phyloP scores from a whole-genome alignment of 2,329 filamentous ascomycete species.

The Aspergillus bombycis region DNA sequence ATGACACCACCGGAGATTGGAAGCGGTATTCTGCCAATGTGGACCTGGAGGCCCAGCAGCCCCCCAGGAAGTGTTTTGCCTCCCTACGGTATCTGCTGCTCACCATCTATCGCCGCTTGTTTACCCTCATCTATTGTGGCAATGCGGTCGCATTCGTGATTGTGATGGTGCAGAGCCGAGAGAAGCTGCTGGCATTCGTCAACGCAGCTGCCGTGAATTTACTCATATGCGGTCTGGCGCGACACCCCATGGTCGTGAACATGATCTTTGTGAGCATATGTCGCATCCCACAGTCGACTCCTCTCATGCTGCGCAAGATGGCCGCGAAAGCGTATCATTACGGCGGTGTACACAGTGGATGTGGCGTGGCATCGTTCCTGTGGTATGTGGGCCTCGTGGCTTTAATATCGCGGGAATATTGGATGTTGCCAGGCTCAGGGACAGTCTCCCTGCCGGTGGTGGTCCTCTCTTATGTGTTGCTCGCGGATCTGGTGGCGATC shows the following conservation, averaged over 20 bases:
- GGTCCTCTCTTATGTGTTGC: constrained; percentile 13
- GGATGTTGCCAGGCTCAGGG: neutral
- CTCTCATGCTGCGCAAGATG: constrained; percentile 37
- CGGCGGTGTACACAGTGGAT: constrained; percentile 45
- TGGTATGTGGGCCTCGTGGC: constrained; percentile 42
- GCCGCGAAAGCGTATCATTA: constrained; percentile 46
- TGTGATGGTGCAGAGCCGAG: neutral
- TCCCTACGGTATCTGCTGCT: neutral
- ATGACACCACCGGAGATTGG: neutral
- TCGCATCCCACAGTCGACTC: constrained; percentile 35
- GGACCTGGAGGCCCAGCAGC: neutral
- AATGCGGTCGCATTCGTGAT: constrained; percentile 43
- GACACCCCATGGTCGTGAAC: constrained; percentile 47
- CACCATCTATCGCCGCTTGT: constrained; percentile 56
- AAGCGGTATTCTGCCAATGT: neutral
- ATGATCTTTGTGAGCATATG: constrained; percentile 38
- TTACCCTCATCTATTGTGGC: constrained; percentile 55
- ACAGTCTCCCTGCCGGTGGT: constrained; percentile 32
- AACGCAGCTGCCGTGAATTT: constrained; percentile 40
- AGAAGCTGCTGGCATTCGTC: constrained; percentile 4
- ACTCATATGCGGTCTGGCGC: constrained; percentile 36
- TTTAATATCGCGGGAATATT: constrained; percentile 16
- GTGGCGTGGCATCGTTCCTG: constrained; percentile 38
- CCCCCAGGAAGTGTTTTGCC: neutral
- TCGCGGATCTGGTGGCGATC: constrained; percentile 11